Percentiles rank a stretch among this genome's conserved stretches.
phyloP scores from a whole-genome alignment of 108 stramenopile species.

The Aurantiochytrium sp. region DNA sequence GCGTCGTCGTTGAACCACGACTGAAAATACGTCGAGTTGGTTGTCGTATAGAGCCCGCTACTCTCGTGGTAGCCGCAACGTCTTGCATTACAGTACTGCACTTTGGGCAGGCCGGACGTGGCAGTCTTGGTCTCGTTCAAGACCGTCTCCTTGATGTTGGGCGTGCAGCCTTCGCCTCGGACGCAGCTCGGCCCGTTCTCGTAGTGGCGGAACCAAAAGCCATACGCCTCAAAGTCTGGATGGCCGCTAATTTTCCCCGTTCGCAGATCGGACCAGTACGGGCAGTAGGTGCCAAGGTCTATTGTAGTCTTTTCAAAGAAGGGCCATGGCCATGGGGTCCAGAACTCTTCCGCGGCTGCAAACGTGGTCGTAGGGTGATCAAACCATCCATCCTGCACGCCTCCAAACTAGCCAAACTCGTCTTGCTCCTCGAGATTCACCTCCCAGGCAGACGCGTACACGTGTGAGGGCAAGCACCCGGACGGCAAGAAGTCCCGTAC shows the following conservation, averaged over 20 bases:
- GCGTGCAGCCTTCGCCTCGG: background rate
- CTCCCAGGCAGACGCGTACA: background rate
- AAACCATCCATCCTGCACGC: background rate
- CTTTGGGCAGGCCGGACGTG: background rate
- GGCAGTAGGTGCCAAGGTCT: background rate
- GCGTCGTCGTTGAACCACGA: background rate
- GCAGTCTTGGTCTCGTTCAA: background rate
- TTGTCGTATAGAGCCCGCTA: background rate
- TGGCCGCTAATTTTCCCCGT: background rate
- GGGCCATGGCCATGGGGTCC: background rate
- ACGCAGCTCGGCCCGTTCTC: conserved; percentile 15
- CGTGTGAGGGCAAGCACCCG: background rate
- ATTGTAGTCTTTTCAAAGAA: background rate
- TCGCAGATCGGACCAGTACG: background rate
- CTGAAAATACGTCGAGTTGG: background rate
- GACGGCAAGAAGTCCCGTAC: background rate
- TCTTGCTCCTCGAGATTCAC: background rate
- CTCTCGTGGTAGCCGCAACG: background rate
- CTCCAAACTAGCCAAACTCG: background rate
- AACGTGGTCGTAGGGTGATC: background rate
- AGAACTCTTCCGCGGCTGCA: background rate
- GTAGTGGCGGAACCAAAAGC: background rate
- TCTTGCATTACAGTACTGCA: background rate
- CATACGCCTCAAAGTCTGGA: background rate
- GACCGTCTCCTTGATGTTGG: background rate